These are phyloP conservation scores for Daldinia caldariorum DNA, from an alignment of 495 filamentous ascomycete genomes.

Conservation along the genomic window DNA sequence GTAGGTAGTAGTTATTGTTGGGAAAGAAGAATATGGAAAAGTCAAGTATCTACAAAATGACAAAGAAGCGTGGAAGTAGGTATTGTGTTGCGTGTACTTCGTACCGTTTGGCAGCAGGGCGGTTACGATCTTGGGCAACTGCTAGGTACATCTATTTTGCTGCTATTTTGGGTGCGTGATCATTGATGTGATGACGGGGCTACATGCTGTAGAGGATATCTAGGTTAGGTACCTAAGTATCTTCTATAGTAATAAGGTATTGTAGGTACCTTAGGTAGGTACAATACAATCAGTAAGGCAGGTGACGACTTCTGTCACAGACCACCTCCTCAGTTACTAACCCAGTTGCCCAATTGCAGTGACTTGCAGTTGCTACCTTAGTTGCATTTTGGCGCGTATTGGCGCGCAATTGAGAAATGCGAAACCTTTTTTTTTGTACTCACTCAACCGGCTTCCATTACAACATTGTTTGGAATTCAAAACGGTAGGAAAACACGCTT, in stretches of 20 bases:
- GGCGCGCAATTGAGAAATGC: slow-evolving; percentile 1
- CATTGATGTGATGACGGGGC: slow-evolving; percentile 2
- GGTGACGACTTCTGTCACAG: slow-evolving; percentile 4
- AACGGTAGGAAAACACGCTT: not conserved
- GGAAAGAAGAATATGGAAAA: slow-evolving; percentile 9
- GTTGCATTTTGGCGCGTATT: too few relatives aligned
- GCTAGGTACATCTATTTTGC: not conserved
- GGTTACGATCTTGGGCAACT: slow-evolving; percentile 5
- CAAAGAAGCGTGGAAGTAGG: slow-evolving; percentile 2
- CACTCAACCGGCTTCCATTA: not conserved
- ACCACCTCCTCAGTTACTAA: too few relatives aligned
- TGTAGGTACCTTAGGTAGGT: slow-evolving; percentile 3
- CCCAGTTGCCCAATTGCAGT: not conserved
- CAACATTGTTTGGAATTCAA: not conserved
- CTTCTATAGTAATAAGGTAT: too few relatives aligned
- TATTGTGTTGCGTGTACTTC: not conserved
- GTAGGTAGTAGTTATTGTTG: slow-evolving; percentile 3
- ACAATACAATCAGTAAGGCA: not conserved
- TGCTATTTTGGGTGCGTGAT: slow-evolving; percentile 9
- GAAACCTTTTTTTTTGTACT: not conserved
- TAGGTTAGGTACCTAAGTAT: not conserved
- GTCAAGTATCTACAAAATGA: not conserved
- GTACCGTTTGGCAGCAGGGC: not conserved
- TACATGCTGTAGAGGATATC: not conserved
- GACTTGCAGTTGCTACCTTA: too few relatives aligned